Conservation (phyloP, 805 yeast genomes). For the Pichia pseudocactophila region DNA sequence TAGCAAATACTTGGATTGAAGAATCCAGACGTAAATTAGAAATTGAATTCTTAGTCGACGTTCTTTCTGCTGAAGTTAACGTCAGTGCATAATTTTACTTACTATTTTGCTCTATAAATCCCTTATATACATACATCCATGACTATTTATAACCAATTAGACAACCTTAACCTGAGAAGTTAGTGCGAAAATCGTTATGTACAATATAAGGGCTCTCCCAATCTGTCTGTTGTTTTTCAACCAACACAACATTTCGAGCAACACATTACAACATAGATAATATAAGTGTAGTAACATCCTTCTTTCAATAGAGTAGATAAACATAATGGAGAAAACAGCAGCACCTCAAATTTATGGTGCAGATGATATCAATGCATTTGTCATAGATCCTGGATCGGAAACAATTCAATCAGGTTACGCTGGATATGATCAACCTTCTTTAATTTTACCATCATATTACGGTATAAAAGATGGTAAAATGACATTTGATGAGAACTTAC, state of each 20-base stretch:
- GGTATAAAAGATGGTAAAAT: slow-evolving; percentile 23
- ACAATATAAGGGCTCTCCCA: too few species aligned
- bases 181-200: too few species aligned
- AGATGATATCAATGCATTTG: slow-evolving; percentile 87
- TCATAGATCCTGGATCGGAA: slow-evolving; percentile 84
- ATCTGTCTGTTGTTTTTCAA: too few species aligned
- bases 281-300: too few species aligned
- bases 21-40: slow-evolving; percentile 88
- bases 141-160: too few species aligned
- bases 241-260: too few species aligned
- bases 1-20: slow-evolving; percentile 85
- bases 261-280: too few species aligned
- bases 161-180: too few species aligned
- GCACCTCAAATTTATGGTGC: slow-evolving; percentile 48
- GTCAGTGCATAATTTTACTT: slow-evolving; percentile 18
- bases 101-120: background rate
- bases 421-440: slow-evolving; percentile 82
- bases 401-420: slow-evolving; percentile 83
- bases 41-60: slow-evolving; percentile 66
- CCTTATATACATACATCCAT: background rate
- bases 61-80: slow-evolving; percentile 59
- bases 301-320: too few species aligned
- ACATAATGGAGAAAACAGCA: slow-evolving; percentile 19
- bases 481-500: slow-evolving; percentile 25
- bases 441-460: slow-evolving; percentile 64